Evolutionary conservation across 345 rosid genomes (phyloP).

Genomic region (Salix suchowensis): DNA sequence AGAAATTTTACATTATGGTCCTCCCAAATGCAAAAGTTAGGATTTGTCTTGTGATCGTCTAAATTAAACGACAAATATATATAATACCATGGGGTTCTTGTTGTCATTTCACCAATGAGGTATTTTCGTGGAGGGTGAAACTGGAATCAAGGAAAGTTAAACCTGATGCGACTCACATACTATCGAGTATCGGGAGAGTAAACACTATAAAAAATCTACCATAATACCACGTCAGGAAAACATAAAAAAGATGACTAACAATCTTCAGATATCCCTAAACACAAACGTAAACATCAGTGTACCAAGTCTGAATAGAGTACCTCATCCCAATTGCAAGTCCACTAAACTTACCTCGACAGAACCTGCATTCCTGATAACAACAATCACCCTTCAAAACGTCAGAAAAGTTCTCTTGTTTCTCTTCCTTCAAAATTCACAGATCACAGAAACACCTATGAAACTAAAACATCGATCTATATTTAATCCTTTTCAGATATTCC

Average conservation of each 20-base stretch:
- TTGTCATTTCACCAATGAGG: background rate
- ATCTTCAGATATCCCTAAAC: background rate
- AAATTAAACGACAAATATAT: no score
- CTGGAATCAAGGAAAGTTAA: background rate
- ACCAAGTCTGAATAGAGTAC: background rate
- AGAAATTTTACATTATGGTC: no score
- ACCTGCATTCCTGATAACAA: background rate
- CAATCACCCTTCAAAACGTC: background rate
- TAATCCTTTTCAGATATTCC: background rate
- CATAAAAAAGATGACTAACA: background rate
- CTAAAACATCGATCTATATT: background rate
- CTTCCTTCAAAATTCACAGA: background rate
- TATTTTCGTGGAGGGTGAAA: background rate
- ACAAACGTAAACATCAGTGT: background rate
- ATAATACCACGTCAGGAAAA: background rate
- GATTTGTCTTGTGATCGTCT: no score
- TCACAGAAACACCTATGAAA: background rate
- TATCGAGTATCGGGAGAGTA: background rate
- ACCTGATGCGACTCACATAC: background rate
- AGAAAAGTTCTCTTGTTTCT: background rate
- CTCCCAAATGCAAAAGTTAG: no score
- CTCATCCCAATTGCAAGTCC: background rate
- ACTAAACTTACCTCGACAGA: background rate
- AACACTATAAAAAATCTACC: background rate
- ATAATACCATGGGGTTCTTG: no score